phyloP scores from a whole-genome alignment of 257 asterid species.

The Solanum etuberosum region DNA sequence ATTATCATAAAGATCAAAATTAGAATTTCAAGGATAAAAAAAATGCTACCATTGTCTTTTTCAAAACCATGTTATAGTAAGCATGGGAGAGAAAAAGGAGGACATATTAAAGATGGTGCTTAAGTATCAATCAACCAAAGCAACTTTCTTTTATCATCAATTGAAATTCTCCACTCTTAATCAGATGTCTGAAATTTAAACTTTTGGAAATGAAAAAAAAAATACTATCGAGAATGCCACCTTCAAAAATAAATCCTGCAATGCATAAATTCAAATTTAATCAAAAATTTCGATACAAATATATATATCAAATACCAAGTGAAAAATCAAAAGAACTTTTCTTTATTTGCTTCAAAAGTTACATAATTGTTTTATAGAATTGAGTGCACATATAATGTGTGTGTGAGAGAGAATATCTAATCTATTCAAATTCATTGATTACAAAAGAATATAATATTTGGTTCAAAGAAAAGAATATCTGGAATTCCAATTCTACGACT shows the following conservation, averaged over 20 bases:
- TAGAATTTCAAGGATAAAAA: neutral
- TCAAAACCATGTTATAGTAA: neutral
- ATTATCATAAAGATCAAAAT: neutral
- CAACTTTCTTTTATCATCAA: conserved; percentile 14
- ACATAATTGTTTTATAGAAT: conserved; percentile 44
- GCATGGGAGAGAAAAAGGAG: neutral
- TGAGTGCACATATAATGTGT: conserved; percentile 15
- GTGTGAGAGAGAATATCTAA: conserved; percentile 11
- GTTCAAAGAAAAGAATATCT: conserved; percentile 64
- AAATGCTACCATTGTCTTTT: neutral
- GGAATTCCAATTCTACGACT: conserved; percentile 47
- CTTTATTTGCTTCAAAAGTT: conserved; percentile 51
- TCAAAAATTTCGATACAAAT: neutral
- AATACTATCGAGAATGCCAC: too few relatives aligned
- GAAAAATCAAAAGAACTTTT: neutral
- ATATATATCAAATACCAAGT: neutral
- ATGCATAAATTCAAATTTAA: neutral
- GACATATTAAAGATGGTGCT: conserved; percentile 59
- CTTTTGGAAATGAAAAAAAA: neutral
- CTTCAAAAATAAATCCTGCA: too few relatives aligned
- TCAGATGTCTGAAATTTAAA: neutral
- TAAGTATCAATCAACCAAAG: conserved; percentile 40
- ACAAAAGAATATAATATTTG: conserved; percentile 21
- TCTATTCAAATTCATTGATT: conserved; percentile 26
- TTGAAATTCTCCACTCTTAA: neutral